These are phyloP conservation scores for Talinum fruticosum DNA, from an alignment of 148 eudicot species.

Conservation along the genomic window DNA sequence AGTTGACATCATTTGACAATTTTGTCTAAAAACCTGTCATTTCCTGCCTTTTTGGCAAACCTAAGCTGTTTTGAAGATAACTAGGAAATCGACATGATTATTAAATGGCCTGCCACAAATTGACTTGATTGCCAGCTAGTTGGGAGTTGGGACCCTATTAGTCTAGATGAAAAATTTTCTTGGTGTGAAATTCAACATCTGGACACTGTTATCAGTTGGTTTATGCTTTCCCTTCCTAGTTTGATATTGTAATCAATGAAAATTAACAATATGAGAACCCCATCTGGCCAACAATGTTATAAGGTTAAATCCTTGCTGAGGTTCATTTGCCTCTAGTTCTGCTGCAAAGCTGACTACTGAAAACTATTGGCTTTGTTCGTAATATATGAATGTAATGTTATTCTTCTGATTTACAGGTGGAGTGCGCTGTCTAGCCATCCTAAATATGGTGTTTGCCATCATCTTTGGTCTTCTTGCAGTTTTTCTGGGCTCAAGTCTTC, in stretches of 20 bases:
- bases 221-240: neutral
- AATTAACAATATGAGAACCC: neutral
- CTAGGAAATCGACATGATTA: too few relatives aligned
- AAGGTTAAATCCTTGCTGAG: neutral
- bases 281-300: neutral
- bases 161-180: neutral
- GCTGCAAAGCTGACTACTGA: neutral
- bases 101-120: too few relatives aligned
- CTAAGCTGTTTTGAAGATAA: too few relatives aligned
- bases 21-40: too few relatives aligned
- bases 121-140: too few relatives aligned
- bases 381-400: neutral
- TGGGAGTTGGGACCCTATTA: neutral
- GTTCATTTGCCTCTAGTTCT: neutral
- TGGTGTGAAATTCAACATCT: neutral
- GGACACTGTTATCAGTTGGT: neutral
- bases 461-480: constrained; percentile 76
- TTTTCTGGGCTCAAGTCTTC: constrained; percentile 78
- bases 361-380: constrained; percentile 2
- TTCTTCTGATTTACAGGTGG: constrained; percentile 55
- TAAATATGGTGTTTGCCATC: constrained; percentile 58
- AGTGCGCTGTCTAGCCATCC: constrained; percentile 81
- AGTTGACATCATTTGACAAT: too few relatives aligned
- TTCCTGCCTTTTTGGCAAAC: too few relatives aligned
- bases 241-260: neutral